Percentiles rank a stretch among this genome's conserved stretches.
Conservation (phyloP, 345 rosid species). For the Camelina laxa region DNA sequence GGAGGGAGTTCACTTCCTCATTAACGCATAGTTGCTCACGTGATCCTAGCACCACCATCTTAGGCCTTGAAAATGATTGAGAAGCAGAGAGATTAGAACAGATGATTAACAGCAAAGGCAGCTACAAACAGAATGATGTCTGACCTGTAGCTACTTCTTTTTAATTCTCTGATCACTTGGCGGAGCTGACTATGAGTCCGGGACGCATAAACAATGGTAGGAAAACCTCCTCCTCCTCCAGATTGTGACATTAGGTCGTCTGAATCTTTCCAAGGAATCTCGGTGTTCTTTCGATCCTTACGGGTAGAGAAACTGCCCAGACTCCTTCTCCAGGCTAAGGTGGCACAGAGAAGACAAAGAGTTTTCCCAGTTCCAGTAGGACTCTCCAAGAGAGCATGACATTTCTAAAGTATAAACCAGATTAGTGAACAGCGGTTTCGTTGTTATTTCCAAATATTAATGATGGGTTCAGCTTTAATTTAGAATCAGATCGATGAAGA, state of each 20-base stretch:
- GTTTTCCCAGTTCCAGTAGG: slow-evolving; percentile 99
- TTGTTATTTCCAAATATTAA: neutral
- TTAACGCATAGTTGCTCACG: slow-evolving; percentile 93
- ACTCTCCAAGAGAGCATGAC: slow-evolving; percentile 95
- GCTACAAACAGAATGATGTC: slow-evolving; percentile 7
- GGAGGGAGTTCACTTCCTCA: slow-evolving; percentile 79
- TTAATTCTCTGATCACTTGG: slow-evolving; percentile 88
- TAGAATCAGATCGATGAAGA: neutral
- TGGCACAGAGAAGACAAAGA: slow-evolving; percentile 91
- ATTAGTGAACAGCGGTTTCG: neutral
- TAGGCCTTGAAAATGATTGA: slow-evolving; percentile 69
- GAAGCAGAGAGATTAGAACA: slow-evolving; percentile 13
- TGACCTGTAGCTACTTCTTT: slow-evolving; percentile 88
- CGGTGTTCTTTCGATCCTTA: slow-evolving; percentile 44
- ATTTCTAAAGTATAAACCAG: slow-evolving; percentile 49
- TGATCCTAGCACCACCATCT: slow-evolving; percentile 89
- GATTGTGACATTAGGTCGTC: slow-evolving; percentile 34
- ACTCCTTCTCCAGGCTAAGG: slow-evolving; percentile 98
- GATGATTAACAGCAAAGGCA: slow-evolving; percentile 12
- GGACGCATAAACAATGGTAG: slow-evolving; percentile 83
- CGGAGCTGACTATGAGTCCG: slow-evolving; percentile 98
- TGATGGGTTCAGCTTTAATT: neutral
- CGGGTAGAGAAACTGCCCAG: slow-evolving; percentile 74
- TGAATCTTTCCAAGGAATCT: slow-evolving; percentile 27
- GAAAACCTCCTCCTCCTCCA: slow-evolving; percentile 54